Evolutionary conservation across 176 grass and related monocot species (phyloP).

Genomic region (Carex littledalei): DNA sequence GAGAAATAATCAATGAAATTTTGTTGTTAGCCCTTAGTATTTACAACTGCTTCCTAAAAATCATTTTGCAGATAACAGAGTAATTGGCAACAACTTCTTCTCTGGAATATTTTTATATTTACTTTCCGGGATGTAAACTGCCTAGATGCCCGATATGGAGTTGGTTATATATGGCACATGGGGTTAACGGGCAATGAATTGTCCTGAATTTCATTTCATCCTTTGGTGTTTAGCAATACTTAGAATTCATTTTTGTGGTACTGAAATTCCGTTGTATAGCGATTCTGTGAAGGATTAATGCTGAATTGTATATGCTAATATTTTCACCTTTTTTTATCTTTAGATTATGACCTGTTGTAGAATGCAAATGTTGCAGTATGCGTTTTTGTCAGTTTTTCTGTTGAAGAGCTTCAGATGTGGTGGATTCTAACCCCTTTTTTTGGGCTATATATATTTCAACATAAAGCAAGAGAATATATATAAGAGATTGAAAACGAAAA

Average conservation of each 20-base stretch:
- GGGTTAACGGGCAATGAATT: not conserved
- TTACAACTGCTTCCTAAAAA: not conserved
- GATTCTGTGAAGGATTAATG: constrained; percentile 36
- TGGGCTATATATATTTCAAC: not conserved
- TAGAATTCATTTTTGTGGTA: constrained; percentile 4
- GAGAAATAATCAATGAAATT: not conserved
- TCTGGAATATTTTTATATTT: not conserved
- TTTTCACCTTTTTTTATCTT: constrained; percentile 19
- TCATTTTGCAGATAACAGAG: not conserved
- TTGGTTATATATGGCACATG: not conserved
- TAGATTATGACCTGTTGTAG: constrained; percentile 8
- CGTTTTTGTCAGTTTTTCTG: not conserved
- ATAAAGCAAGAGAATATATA: not conserved
- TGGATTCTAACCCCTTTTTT: not conserved
- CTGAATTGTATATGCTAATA: constrained; percentile 10
- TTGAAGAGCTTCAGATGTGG: not conserved
- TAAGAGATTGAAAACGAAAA: not conserved
- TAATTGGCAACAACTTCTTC: not conserved
- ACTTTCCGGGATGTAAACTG: not conserved
- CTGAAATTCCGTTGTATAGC: not conserved
- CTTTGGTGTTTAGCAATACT: constrained; percentile 5
- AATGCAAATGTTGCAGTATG: constrained; percentile 10
- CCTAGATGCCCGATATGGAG: not conserved
- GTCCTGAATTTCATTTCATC: constrained; percentile 18
- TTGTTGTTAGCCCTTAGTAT: not conserved